Conservation (phyloP, 2,329 filamentous ascomycete species). For the Cladosporium sp. region DNA sequence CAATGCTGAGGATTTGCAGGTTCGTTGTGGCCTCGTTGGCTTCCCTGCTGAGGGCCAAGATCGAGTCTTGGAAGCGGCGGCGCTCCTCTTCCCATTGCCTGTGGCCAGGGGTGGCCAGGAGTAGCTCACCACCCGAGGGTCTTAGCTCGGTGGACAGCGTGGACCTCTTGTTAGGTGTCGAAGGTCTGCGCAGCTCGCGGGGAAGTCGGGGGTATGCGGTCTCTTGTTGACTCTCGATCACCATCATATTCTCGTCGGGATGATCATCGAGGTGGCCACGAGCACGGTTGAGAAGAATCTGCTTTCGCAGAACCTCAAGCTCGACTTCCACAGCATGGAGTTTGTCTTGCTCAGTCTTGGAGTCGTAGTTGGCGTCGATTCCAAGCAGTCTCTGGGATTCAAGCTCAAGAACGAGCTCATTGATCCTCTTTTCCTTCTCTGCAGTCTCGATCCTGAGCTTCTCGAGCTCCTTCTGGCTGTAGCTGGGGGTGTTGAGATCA, state of each 20-base stretch:
- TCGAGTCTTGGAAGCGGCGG: constrained; percentile 42
- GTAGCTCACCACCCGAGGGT: constrained; percentile 6
- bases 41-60: constrained; percentile 42
- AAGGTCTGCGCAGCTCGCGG: constrained; percentile 4
- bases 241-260: constrained; percentile 37
- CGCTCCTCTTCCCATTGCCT: constrained; percentile 31
- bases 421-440: constrained; percentile 37
- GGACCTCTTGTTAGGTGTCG: constrained; percentile 13
- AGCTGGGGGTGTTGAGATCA: constrained; percentile 33
- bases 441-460: constrained; percentile 42
- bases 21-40: constrained; percentile 44
- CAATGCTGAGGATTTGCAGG: constrained; percentile 47
- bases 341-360: constrained; percentile 39
- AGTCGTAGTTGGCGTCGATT: constrained; percentile 42
- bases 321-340: constrained; percentile 34
- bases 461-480: constrained; percentile 34
- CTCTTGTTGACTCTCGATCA: constrained; percentile 35
- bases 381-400: constrained; percentile 43
- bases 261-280: constrained; percentile 28
- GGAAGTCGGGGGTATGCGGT: constrained; percentile 33
- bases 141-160: constrained; percentile 10
- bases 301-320: constrained; percentile 34
- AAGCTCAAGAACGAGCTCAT: constrained; percentile 40
- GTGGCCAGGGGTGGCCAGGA: constrained; percentile 25
- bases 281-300: constrained; percentile 37